phyloP scores from a whole-genome alignment of 2,329 filamentous ascomycete species.

The Talaromyces sp. region DNA sequence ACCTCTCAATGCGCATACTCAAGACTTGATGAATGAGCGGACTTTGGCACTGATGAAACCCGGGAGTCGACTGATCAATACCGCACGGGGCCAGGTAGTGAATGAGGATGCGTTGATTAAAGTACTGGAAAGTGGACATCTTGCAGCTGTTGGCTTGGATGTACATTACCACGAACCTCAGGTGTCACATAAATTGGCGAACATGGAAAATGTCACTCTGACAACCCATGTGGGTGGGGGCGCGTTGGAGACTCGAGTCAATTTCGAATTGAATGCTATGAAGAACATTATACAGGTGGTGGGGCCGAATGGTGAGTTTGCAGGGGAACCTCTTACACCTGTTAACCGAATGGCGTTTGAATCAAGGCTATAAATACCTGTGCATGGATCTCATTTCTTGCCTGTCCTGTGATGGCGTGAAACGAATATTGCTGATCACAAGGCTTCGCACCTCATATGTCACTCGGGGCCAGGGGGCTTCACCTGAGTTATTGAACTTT shows the following conservation, averaged over 20 bases:
- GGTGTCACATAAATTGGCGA: conserved; percentile 47
- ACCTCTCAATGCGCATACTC: conserved; percentile 42
- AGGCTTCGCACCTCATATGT: no score
- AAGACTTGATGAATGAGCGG: conserved; percentile 45
- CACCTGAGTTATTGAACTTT: no score
- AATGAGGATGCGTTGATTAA: conserved; percentile 55
- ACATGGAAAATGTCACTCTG: conserved; percentile 48
- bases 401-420: no score
- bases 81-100: conserved; percentile 55
- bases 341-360: conserved; percentile 16
- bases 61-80: conserved; percentile 56
- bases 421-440: no score
- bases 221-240: conserved; percentile 52
- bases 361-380: not conserved
- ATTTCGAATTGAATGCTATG: conserved; percentile 49
- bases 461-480: no score
- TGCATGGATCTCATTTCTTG: no score
- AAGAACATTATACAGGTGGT: conserved; percentile 44
- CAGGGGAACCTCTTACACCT: conserved; percentile 13
- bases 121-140: conserved; percentile 51
- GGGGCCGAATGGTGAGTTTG: conserved; percentile 11
- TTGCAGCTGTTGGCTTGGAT: conserved; percentile 55
- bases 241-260: conserved; percentile 51
- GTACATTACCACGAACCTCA: conserved; percentile 59
- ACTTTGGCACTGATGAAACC: conserved; percentile 51